These are phyloP conservation scores for Diaporthe amygdali DNA, from an alignment of 2,329 filamentous ascomycete genomes.

Conservation along the genomic window DNA sequence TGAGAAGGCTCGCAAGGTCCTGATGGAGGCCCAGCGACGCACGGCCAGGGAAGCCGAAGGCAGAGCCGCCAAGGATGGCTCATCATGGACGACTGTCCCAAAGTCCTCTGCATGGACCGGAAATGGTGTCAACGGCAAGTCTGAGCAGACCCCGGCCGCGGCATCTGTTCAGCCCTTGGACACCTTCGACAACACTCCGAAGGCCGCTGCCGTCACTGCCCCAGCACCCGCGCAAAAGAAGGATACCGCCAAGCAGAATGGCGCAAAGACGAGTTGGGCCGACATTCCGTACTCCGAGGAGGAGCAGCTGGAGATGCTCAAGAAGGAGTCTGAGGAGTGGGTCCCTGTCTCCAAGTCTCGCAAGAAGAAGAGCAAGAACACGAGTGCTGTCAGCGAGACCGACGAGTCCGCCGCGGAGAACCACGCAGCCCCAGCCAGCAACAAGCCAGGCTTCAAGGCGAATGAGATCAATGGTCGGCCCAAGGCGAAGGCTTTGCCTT, in stretches of 20 bases:
- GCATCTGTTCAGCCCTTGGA: slow-evolving; percentile 59
- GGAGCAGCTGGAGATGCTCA: slow-evolving; percentile 64
- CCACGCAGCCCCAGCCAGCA: slow-evolving; percentile 28
- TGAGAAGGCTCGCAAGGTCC: slow-evolving; percentile 76
- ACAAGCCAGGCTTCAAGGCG: slow-evolving; percentile 24
- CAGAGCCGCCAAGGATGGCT: slow-evolving; percentile 81
- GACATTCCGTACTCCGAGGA: slow-evolving; percentile 63
- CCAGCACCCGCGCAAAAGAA: slow-evolving; percentile 40
- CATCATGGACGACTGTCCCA: slow-evolving; percentile 55
- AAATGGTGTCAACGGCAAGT: slow-evolving; percentile 48
- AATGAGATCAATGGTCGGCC: slow-evolving; percentile 37
- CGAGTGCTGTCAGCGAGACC: slow-evolving; percentile 36
- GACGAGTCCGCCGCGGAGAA: slow-evolving; percentile 31
- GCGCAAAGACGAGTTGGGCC: slow-evolving; percentile 50
- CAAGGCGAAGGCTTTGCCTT: slow-evolving; percentile 41
- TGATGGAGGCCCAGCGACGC: slow-evolving; percentile 84
- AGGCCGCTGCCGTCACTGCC: slow-evolving; percentile 39
- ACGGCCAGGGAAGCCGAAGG: slow-evolving; percentile 83
- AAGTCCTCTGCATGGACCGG: slow-evolving; percentile 47
- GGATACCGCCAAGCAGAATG: slow-evolving; percentile 38
- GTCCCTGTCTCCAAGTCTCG: slow-evolving; percentile 58
- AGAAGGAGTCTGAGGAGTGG: slow-evolving; percentile 61
- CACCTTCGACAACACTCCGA: slow-evolving; percentile 54
- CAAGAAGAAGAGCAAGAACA: slow-evolving; percentile 49
- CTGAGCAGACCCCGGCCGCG: slow-evolving; percentile 43